Evolutionary conservation across 139 green algal species (phyloP), one percentile per base, ranked within the genome.

Genomic region (Volvox reticuliferus): DNA sequence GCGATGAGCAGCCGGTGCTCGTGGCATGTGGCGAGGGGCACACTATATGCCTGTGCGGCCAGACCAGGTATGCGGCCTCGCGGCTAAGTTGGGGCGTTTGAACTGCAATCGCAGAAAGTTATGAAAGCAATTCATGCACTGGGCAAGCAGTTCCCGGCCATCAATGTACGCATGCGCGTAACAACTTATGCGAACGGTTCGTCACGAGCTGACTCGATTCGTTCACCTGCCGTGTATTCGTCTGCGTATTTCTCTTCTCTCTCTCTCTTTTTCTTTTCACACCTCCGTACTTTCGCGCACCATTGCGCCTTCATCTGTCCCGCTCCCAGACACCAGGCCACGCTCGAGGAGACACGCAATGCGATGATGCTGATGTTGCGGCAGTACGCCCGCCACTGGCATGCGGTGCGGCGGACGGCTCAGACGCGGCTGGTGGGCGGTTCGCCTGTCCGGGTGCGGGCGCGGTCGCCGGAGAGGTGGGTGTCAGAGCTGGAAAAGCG

Each of bases 341-440:
- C 85, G 18, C 69, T 89, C 32, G 86, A 90, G 3, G 73, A 90
- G 86, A 77, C 61, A 2, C 73, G 86, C 12, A 36, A 84, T 33
- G 75, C 86, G 55, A 63, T 90, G 73, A 90, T 90, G 86, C 73
- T 90, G 20, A 28, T 85, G 28, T 32, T 90, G 75, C 86, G 86
- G 30, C 86, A 90, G 86, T 90, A 85, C 55, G 86, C 86, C 14
- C 73, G 86, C 19, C 86, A 90, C 73, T 90, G 86, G 86, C 75
- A 90, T 61, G 86, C 50, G 30, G 21, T 50, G 22, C 73, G 86
- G 32, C 73, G 75, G 21, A 5, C 18, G 19, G 32, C 32, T 9
- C 35, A 50, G 20, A 1, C 12, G 21, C n/a, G 75, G 55, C 65
- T 80, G 30, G n/a, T 35, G 55, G 69, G 44, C 13, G 85, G 85